Evolutionary conservation across 768 basidiomycete genomes (phyloP), one percentile per base, ranked within the genome.

Genomic region (Pholiota microspora): DNA sequence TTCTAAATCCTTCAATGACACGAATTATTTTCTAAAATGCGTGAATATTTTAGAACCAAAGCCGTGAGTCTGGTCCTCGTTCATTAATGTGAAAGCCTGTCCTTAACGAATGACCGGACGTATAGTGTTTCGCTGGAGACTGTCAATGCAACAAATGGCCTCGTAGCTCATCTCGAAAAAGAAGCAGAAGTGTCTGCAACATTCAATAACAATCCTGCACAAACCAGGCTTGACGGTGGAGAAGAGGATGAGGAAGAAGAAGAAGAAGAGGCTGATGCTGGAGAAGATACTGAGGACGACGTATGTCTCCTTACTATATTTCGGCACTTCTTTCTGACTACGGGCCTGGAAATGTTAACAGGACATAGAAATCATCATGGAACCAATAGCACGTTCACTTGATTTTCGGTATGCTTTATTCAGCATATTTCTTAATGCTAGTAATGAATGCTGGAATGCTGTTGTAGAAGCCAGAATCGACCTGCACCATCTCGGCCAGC

Each of bases 281-380:
- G 63, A 7, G 70, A 71, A 24, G 71, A 72, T 63, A 70, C 67
- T 54, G 68, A 62, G 72, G 78, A 67, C 74, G 85, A 85, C 45
- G 59, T 73, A 70, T 55, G 74, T 71, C 47, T 56, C 62, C 58
- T n/a, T 54, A 44, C 15, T 36, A 9, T 57, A 35, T 12, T 12
- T 40, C 40, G 7, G 47, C 36, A 7, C 44, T 45, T 46, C 44
- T 18, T 10, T 27, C 0, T 32, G 13, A 32, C 31, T 10, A n/a
- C 9, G 16, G 24, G 23, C 25, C 31, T 46, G 23, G 23, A 45
- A 35, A 45, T 58, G 42, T 52, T 23, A 15, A 36, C 54, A 92
- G 88, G 86, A 96, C 67, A 78, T 96, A 58, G 94, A 96, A 74
- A 89, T 96, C 60, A 93, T 96, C 51, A 87, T 92, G 83, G 92